Evolutionary conservation across 164 flowering plant genomes (phyloP), one percentile per base, ranked within the genome.

Genomic region (Vitis labrusca): DNA sequence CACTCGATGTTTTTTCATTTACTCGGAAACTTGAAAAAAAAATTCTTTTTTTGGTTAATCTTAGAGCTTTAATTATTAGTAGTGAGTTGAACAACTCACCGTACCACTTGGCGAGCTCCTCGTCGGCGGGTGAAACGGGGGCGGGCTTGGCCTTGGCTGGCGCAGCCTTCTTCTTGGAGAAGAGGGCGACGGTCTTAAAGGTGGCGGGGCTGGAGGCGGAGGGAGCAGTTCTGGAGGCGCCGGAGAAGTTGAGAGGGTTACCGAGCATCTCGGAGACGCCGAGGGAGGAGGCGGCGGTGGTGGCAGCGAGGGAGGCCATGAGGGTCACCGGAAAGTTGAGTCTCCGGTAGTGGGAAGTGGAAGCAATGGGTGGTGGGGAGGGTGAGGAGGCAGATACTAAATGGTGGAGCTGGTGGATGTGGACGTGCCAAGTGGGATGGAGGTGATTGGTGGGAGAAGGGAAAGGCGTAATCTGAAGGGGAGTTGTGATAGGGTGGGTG

Each of bases 81-180:
- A 49, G 16, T 15, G 55, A 49, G 15, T 3, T 19, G 50, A 16
- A 30, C 2, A 1, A 79, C 98, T 78, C 62, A 94, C 98, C 99
- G 52, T 95, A 95, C 99, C 99, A 95, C 98, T 93, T 95, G 86
- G 99, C 93, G 81, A 95, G 99, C 88, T 95, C 99, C 3, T 95
- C 99, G 74, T 73, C 64, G 3, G 59, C 77, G 0, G 97, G 84
- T 16, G 87, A 32, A 15, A 77, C 85, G 13, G 91, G 47, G 1
- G 64, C 80, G 1, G 85, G 51, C 79, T 85, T 87, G 0, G 89
- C 11, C 77, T 89, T 88, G 17, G 89, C 14, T 10, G 86, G 68
- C 0, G 92, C 85, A 3, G 90, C 77, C 85, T 85, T 85, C 87
- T 93, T 93, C 87, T 81, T 90, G 59, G 85, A 81, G 87, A 95